Evolutionary conservation across 1,284 basidiomycete species (phyloP).

Genomic region (Sanghuangporus baumii): DNA sequence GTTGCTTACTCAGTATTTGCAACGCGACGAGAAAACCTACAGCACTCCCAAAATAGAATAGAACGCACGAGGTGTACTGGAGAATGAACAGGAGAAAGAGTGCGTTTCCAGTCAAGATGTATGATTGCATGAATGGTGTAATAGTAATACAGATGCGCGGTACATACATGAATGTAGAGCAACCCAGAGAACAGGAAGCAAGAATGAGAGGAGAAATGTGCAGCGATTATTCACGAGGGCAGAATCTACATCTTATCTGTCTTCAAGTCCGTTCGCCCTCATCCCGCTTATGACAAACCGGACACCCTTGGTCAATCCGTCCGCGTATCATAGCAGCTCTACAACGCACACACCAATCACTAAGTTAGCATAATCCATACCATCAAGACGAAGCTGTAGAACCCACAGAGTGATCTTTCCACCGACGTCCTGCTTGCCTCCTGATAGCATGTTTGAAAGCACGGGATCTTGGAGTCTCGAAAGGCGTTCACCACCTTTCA

Average conservation of each 20-base stretch:
- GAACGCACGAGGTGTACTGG: too few relatives aligned
- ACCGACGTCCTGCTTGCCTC: conserved; percentile 44
- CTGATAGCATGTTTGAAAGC: conserved; percentile 35
- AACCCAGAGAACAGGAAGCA: neutral
- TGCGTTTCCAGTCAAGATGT: neutral
- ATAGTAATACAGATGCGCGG: conserved; percentile 3
- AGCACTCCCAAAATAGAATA: too few relatives aligned
- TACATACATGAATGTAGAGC: neutral
- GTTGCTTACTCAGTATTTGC: neutral
- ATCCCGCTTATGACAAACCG: conserved; percentile 60
- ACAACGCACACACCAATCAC: conserved; percentile 8
- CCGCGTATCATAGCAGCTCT: conserved; percentile 70
- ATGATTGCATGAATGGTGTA: neutral
- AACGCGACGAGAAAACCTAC: neutral
- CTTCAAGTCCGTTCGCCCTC: conserved; percentile 41
- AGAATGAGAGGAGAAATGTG: neutral
- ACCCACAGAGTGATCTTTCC: conserved; percentile 73
- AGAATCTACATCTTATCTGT: neutral
- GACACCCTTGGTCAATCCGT: conserved; percentile 62
- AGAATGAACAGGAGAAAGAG: too few relatives aligned
- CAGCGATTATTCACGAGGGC: neutral
- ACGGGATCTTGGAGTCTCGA: conserved; percentile 45
- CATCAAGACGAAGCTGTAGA: conserved; percentile 20
- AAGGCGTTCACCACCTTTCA: conserved; percentile 48
- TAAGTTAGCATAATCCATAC: neutral